Evolutionary conservation across 2,329 filamentous ascomycete species (phyloP), one percentile per base, ranked within the genome.

Genomic region (Ceratocystis diversiconidia): DNA sequence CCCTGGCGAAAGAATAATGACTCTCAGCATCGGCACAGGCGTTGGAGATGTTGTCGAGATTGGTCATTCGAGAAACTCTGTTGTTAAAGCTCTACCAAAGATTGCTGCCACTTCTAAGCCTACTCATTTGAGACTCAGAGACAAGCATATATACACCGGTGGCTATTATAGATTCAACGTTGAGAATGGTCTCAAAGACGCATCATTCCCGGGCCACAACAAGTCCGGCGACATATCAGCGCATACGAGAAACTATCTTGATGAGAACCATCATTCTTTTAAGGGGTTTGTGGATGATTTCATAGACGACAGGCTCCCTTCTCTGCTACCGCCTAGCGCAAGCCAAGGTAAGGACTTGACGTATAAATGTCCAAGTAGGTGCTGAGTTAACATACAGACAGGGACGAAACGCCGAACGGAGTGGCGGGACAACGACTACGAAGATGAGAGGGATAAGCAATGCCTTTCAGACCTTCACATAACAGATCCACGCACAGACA

Each of bases 11-110:
- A 5, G 30, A 32, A 17, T 59, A 5, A 69, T 63, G 8, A 41
- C 72, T 25, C 68, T 72, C 1, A 73, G 71, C 48, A 70, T 73
- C 28, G 71, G 72, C 6, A 73, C 72, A 0, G 72, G 72, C 1
- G 65, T 71, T 5, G 69, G 70, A 7, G 41, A 69, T 7, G 67
- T 70, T 12, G 68, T 70, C 15, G 44, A 36, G 0, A 68, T 73
- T 50, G 61, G 63, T 2, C 61, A 70, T 19, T 64, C 60, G 68
- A 30, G n/a, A 8, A 3, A 3, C 0, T 10, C 3, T 17, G 17
- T 17, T 44, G 10, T 2, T 12, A 50, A 50, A n/a, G 17, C n/a
- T 17, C 7, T 44, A 10, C 17, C 17, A n/a, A 19, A 17, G 7
- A 8, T 50, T 7, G 46, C 2, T 7, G 22, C 17, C 46, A 22